phyloP scores from a whole-genome alignment of 805 yeast genomes.

The Nakazawaea sp. region DNA sequence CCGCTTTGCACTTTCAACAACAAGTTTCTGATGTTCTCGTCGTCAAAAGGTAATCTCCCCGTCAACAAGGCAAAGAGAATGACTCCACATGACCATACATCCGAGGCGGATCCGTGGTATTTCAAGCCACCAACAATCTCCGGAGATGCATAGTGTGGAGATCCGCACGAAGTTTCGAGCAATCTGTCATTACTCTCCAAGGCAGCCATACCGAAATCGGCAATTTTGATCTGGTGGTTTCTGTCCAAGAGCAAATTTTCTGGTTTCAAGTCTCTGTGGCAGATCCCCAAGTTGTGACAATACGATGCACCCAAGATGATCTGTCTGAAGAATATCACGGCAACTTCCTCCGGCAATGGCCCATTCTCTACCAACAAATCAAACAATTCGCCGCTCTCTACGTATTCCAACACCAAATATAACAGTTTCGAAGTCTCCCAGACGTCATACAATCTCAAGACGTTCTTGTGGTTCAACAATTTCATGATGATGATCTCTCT shows the following conservation, averaged over 20 bases:
- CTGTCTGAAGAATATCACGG: conserved; percentile 71
- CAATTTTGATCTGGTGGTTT: conserved; percentile 64
- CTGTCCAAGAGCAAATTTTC: conserved; percentile 68
- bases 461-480: conserved; percentile 87
- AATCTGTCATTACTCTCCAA: conserved; percentile 64
- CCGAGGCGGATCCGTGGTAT: conserved; percentile 81
- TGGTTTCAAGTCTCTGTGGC: conserved; percentile 80
- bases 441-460: conserved; percentile 89
- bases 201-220: conserved; percentile 90
- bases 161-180: conserved; percentile 77
- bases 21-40: conserved; percentile 66
- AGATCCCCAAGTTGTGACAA: conserved; percentile 73
- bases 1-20: conserved; percentile 75
- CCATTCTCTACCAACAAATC: conserved; percentile 69
- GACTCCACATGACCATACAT: conserved; percentile 87
- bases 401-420: conserved; percentile 72
- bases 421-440: conserved; percentile 96
- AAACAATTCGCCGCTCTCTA: conserved; percentile 84
- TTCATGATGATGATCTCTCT: conserved; percentile 97
- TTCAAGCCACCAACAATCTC: conserved; percentile 75
- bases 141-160: conserved; percentile 87
- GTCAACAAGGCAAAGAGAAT: conserved; percentile 72
- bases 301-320: conserved; percentile 73
- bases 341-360: conserved; percentile 64
- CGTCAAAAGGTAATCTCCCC: conserved; percentile 80